Percentiles rank a stretch among this genome's conserved stretches.
These are phyloP conservation scores for Pythium phragmiticola DNA, from an alignment of 352 stramenopile genomes.

Conservation along the genomic window DNA sequence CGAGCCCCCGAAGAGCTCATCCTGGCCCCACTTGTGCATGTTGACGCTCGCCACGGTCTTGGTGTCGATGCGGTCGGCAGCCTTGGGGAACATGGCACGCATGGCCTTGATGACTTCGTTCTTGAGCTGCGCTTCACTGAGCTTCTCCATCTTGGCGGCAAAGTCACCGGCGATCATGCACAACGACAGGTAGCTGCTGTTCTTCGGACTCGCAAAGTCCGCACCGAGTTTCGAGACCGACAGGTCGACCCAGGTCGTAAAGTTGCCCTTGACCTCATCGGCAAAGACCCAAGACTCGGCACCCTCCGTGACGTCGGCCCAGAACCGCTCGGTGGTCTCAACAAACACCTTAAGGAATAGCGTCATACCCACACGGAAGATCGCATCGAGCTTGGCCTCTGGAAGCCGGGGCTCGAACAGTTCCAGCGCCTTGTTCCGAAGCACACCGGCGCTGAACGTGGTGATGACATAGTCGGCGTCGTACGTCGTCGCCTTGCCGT, in stretches of 20 bases:
- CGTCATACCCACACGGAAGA: conserved; percentile 12
- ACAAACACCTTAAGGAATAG: conserved; percentile 16
- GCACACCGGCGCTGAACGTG: conserved; percentile 9
- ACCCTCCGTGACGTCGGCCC: conserved; percentile 4
- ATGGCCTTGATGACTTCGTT: conserved; percentile 10
- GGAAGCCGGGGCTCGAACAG: neutral
- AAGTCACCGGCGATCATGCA: conserved; percentile 5
- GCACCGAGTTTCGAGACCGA: conserved; percentile 9
- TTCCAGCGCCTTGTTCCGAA: conserved; percentile 4
- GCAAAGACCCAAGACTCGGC: conserved; percentile 11
- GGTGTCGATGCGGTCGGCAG: conserved; percentile 1
- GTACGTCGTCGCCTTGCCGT: neutral
- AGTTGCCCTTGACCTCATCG: conserved; percentile 11
- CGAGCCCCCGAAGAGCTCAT: conserved; percentile 11
- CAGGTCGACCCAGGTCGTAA: conserved; percentile 8
- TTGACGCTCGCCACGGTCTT: conserved; percentile 6
- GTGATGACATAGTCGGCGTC: conserved; percentile 10
- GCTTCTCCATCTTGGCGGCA: conserved; percentile 1
- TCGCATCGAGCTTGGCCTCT: conserved; percentile 10
- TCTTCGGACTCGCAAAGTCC: neutral
- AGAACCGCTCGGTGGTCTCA: conserved; percentile 7
- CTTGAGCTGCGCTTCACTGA: conserved; percentile 2
- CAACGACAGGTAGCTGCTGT: conserved; percentile 1
- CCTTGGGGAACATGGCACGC: conserved; percentile 11
- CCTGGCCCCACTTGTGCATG: conserved; percentile 7